Conservation (phyloP, 2,329 filamentous ascomycete genomes). For the Penicillium concentricum region DNA sequence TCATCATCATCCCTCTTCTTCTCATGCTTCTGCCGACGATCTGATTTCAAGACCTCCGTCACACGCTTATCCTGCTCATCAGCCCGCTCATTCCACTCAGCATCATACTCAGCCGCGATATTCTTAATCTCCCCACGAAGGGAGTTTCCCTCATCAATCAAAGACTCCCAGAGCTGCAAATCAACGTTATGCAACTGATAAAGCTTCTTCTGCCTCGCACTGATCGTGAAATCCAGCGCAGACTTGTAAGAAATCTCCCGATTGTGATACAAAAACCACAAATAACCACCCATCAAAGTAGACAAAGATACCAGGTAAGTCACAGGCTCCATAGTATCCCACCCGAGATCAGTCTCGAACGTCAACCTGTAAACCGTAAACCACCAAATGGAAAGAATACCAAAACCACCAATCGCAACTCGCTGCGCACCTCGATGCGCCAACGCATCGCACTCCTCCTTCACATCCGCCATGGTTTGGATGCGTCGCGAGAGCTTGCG, state of each 20-base stretch:
- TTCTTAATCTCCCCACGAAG: conserved; percentile 75
- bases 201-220: conserved; percentile 69
- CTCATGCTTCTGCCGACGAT: conserved; percentile 44
- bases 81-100: conserved; percentile 77
- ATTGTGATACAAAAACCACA: conserved; percentile 94
- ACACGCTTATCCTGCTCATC: conserved; percentile 68
- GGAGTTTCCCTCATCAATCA: conserved; percentile 77
- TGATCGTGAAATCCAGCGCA: conserved; percentile 84
- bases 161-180: conserved; percentile 69
- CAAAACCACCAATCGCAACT: conserved; percentile 77
- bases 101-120: conserved; percentile 82
- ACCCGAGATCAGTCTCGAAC: conserved; percentile 73
- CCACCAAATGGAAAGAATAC: conserved; percentile 74
- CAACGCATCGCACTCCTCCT: conserved; percentile 75
- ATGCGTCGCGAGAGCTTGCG: conserved; percentile 70
- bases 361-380: conserved; percentile 69
- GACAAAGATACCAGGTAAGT: conserved; percentile 86
- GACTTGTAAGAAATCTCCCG: conserved; percentile 83
- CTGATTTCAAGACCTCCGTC: conserved; percentile 52
- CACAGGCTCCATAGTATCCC: conserved; percentile 88
- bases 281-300: conserved; percentile 83
- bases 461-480: conserved; percentile 67
- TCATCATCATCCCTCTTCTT: conserved; percentile 23
- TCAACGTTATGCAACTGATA: conserved; percentile 78
- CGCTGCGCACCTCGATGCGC: conserved; percentile 76